Percentiles rank a stretch among this genome's conserved stretches.
phyloP scores from a whole-genome alignment of 139 green algal species.

The Volvox africanus region DNA sequence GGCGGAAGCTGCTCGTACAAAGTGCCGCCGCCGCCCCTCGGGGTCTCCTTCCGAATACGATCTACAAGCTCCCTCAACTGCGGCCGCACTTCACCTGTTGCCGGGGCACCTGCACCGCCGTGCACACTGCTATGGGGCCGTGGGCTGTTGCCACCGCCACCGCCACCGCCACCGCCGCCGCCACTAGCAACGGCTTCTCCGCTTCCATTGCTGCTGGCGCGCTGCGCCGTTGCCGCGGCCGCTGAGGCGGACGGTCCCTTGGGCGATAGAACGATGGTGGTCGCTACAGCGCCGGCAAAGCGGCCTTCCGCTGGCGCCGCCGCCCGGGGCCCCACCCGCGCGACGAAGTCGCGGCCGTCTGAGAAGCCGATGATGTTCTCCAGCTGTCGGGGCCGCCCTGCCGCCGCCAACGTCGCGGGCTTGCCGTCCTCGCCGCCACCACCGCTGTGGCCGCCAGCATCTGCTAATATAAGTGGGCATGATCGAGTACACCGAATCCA shows the following conservation, averaged over 20 bases:
- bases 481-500: no score
- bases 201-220: no score
- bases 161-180: neutral
- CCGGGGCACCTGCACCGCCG: neutral
- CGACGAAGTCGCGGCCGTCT: slow-evolving; percentile 30
- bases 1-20: slow-evolving; percentile 39
- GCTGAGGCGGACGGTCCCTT: neutral
- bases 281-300: neutral
- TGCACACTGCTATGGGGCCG: neutral
- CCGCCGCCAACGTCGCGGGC: neutral
- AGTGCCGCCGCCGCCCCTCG: neutral
- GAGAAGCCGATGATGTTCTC: slow-evolving; percentile 43
- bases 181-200: neutral
- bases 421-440: neutral
- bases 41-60: neutral
- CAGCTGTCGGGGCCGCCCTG: neutral
- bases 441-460: neutral
- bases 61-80: slow-evolving; percentile 17
- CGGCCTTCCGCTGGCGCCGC: neutral
- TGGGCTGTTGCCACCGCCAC: neutral
- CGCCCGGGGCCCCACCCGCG: neutral
- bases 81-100: neutral
- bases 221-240: neutral
- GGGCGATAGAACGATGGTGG: slow-evolving; percentile 1
- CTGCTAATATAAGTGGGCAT: no score